Percentiles rank a stretch among this genome's conserved stretches.
Evolutionary conservation across 2,329 filamentous ascomycete species (phyloP).

Genomic region (Xylaria sp.): DNA sequence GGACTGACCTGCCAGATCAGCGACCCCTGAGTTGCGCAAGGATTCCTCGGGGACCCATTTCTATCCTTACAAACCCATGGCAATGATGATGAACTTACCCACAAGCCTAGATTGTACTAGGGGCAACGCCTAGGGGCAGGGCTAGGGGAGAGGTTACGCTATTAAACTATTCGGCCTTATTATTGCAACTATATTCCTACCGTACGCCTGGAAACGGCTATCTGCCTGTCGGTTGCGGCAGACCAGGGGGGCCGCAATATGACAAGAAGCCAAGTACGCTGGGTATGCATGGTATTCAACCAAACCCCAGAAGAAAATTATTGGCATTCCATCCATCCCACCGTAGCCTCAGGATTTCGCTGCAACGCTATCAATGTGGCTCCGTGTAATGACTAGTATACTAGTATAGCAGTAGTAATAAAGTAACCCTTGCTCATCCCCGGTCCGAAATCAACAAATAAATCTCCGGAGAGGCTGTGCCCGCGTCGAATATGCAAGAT

Average conservation of each 20-base stretch:
- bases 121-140: not conserved
- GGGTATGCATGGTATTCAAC: not conserved
- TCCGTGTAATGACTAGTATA: not conserved
- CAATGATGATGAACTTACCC: slow-evolving; percentile 4
- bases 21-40: slow-evolving; percentile 34
- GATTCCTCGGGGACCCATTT: slow-evolving; percentile 33
- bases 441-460: slow-evolving; percentile 22
- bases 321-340: slow-evolving; percentile 12
- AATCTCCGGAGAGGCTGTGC: slow-evolving; percentile 28
- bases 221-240: not conserved
- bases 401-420: not conserved
- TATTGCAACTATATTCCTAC: slow-evolving; percentile 15
- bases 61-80: slow-evolving; percentile 21
- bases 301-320: not conserved
- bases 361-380: slow-evolving; percentile 3
- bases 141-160: slow-evolving; percentile 16
- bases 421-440: slow-evolving; percentile 2
- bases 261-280: not conserved
- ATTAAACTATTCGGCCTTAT: slow-evolving; percentile 34
- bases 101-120: slow-evolving; percentile 26
- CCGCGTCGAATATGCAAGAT: slow-evolving; percentile 21
- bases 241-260: not conserved
- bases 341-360: slow-evolving; percentile 5
- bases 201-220: not conserved
- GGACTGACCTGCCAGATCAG: slow-evolving; percentile 29